These are phyloP conservation scores for Colletotrichum nymphaeae DNA, from an alignment of 2,329 filamentous ascomycete species.

Conservation along the genomic window DNA sequence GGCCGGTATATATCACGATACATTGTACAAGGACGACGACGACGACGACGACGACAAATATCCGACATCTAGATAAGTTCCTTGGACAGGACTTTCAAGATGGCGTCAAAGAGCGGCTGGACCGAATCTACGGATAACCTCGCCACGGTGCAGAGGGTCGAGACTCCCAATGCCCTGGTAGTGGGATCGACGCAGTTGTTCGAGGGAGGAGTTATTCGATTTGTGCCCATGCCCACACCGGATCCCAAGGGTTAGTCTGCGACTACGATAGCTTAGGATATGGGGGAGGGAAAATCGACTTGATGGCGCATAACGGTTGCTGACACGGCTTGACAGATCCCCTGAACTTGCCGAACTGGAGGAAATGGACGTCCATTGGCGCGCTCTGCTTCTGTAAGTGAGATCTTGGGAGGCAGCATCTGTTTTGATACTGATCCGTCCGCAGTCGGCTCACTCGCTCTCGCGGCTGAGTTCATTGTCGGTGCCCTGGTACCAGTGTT, in stretches of 20 bases:
- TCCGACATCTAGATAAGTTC: neutral
- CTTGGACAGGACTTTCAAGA: conserved; percentile 24
- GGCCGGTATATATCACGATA: neutral
- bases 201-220: conserved; percentile 37
- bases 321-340: conserved; percentile 39
- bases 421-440: neutral
- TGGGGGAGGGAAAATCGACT: neutral
- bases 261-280: neutral
- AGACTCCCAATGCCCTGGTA: conserved; percentile 39
- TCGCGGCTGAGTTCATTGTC: conserved; percentile 40
- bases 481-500: conserved; percentile 47
- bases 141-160: conserved; percentile 32
- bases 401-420: too few species aligned
- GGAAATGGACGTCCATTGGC: conserved; percentile 45
- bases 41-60: conserved; percentile 7
- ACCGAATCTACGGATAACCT: conserved; percentile 39
- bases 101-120: conserved; percentile 35
- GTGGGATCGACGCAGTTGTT: conserved; percentile 41
- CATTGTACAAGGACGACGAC: neutral
- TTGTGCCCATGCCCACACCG: conserved; percentile 43
- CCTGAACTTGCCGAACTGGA: conserved; percentile 44
- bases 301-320: conserved; percentile 4
- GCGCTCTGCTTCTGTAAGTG: conserved; percentile 45
- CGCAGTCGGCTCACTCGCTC: conserved; percentile 35
- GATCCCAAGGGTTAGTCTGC: conserved; percentile 43